Base-by-base conservation (phyloP, 78 protist genomes). In the Bodo saltans region DNA sequence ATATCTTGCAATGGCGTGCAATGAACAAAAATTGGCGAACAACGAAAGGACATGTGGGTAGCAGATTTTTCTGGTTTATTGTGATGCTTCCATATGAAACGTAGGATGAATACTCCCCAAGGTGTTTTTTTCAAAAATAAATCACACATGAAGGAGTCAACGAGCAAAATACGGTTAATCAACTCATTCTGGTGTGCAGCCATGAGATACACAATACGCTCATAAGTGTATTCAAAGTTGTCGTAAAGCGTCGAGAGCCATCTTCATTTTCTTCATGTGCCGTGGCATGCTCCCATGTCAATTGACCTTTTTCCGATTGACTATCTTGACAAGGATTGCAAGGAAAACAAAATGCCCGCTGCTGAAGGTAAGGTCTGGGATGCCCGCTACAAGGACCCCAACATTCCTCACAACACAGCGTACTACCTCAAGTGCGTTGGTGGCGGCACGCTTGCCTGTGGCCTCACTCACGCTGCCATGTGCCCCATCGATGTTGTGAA, bases 401-500 rank as follows among this genome's bases (percentile, higher is more conserved):
- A 47, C 60, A 47, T 47, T 17, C 81, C 81, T 25, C 85, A 81
- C 74, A 27, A 81, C 74, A 70, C 11, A 26, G 38, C 1, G 25
- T 81, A 81, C 39, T 81, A 81, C 42, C 12, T 47, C 33, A 81
- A 67, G 38, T 81, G 85, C 68, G 8, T 33, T 71, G 29, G 82
- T 8, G 83, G 87, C 11, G 92, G 92, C 17, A 84, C 79, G 30
- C 35, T 90, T 52, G 86, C 87, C 76, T 90, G 93, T 72, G 68
- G 85, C 26, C 0, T 87, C 71, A 90, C 93, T 35, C 93, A 90
- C 86, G 80, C 75, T 34, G 93, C 90, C 28, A 68, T 90, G 33
- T 30, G 67, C 67, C 91, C 91, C 1, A 47, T 90, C 8, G 93
- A 90, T 79, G 89, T 90, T 37, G 90, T 87, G 37, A 90, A 90